Percentiles rank a stretch among this genome's conserved stretches.
These are phyloP conservation scores for Pseudoscleropodium purum DNA, from an alignment of 225 moss, liverwort and hornwort genomes.

Conservation along the genomic window DNA sequence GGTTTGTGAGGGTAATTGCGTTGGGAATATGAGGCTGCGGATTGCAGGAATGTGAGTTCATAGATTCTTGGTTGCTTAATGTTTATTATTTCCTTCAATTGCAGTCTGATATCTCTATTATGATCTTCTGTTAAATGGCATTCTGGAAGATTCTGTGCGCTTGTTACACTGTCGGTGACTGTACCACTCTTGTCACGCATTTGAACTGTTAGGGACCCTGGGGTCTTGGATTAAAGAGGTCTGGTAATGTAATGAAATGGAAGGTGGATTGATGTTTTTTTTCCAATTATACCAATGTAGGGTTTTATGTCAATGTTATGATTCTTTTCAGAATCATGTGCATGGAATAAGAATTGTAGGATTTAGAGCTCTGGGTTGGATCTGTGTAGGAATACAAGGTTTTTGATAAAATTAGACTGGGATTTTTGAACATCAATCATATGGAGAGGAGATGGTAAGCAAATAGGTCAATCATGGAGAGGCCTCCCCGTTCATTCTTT, in stretches of 20 bases:
- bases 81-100: neutral
- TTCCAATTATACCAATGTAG: neutral
- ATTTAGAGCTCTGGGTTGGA: neutral
- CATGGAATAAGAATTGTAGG: neutral
- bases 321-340: neutral
- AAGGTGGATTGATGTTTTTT: neutral
- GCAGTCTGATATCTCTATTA: neutral
- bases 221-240: neutral
- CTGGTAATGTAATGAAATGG: too few relatives aligned
- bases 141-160: neutral
- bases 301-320: neutral
- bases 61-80: neutral
- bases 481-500: neutral
- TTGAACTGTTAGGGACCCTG: neutral
- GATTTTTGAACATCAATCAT: neutral
- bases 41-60: neutral
- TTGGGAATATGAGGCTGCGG: neutral
- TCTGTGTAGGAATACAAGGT: neutral
- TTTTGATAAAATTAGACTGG: neutral
- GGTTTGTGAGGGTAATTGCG: neutral
- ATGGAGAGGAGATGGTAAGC: neutral
- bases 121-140: neutral
- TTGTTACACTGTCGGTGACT: neutral
- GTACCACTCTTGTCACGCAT: neutral
- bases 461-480: neutral